Base-by-base conservation (phyloP, 345 rosid species). In the Aquilaria malaccensis region DNA sequence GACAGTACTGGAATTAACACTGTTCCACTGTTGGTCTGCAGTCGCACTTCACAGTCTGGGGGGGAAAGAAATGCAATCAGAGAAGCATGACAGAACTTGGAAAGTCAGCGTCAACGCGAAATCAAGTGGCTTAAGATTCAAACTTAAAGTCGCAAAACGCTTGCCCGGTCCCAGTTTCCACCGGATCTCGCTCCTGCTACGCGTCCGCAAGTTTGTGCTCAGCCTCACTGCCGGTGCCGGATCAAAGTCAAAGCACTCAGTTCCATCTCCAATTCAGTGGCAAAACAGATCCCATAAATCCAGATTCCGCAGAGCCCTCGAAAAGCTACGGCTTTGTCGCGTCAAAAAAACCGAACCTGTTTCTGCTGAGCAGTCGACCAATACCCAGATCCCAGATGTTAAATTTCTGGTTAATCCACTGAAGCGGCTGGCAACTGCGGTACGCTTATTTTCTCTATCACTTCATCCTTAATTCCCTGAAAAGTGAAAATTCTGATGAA, bases 171-270 rank as follows among this genome's bases (percentile, higher is more conserved):
- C 65, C 63, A 73, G 68, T 0, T 45, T 67, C 51, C 60, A 68
- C 31, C 70, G 64, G 13, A 55, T 73, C 49, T 71, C 80, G 1
- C 59, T 79, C 57, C 55, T 70, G 30, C 65, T 79, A 29, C 73
- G 55, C 56, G 47, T 79, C 55, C 65, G 52, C 43, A 43, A 51
- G 2, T 68, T 70, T 49, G 33, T 71, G 51, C 67, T 79, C 66
- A 64, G 41, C 45, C 67, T 79, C 59, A 55, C 15, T 4, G 33
- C 74, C 52, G 61, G 67, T 52, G 49, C 79, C 37, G 68, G 72
- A 3, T 52, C 72, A 5, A 31, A 22, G 7, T 37, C 43, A 2
- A 37, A 37, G 43, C 43, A 5, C 43, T 37, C 14, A n/a, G 7
- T 14, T 58, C 46, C 66, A 45, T 33, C 46, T 50, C 52, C 70